Base-by-base conservation (phyloP, 2,329 filamentous ascomycete genomes). In the Trichoderma sp. region DNA sequence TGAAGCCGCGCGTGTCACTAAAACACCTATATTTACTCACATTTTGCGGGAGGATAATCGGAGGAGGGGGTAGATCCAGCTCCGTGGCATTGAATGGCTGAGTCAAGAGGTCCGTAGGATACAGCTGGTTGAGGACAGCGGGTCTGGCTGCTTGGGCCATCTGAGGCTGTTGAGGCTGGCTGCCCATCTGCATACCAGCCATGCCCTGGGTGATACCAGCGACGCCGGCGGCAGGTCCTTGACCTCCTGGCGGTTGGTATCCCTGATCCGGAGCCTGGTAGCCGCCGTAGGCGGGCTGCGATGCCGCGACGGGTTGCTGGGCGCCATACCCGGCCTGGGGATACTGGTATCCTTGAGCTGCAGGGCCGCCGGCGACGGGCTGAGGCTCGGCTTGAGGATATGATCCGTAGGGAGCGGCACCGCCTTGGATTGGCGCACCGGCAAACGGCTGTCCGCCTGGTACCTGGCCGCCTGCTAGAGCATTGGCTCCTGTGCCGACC, bases 71-170 rank as follows among this genome's bases (percentile, higher is more conserved):
- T 71, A 94, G 87, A 75, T 98, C 95, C 72, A 99, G 83, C 83
- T 98, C 96, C 61, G 91, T 89, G 74, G 97, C 94, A 78, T 97
- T 95, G 83, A 99, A 97, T 31, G 95, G 94, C 81, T 97, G 93
- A 75, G 91, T 93, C 76, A 97, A 87, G 71, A 99, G 87, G 78
- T 99, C 96, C 55, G 94, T 95, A 21, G 94, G 92, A 79, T 96
- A 95, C 70, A 98, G 88, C 81, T 95, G 93, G 82, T 97, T 98
- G 74, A 97, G 83, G 74, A 83, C 84, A 74, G 82, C 85, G 74
- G 77, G 82, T 75, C 80, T 79, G 72, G 76, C 74, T 29, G 79
- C 76, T 71, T 81, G 81, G n/a, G 84, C 73, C 43, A 70, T 73
- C 71, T 79, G 74, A 47, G 71, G 82, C 62, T 83, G 84, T 61